Conservation (phyloP, 768 basidiomycete genomes). For the Rhodosporidiobolus sp. region DNA sequence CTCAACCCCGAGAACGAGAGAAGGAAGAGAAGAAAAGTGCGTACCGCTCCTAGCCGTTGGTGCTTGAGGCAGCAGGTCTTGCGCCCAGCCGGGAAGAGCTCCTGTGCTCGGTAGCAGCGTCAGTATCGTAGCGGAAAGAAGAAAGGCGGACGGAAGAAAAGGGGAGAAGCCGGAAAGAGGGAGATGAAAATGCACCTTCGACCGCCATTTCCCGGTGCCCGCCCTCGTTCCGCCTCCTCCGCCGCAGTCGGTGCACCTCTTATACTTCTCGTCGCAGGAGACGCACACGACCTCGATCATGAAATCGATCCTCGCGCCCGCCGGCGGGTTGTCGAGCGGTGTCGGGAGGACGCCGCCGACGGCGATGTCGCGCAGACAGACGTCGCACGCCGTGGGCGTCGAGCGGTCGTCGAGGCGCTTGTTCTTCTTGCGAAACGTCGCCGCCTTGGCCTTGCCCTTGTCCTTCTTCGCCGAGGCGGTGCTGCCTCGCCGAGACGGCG, state of each 20-base stretch:
- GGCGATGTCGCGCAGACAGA: conserved; percentile 30
- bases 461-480: not conserved
- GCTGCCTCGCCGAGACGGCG: too few species aligned
- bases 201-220: conserved; percentile 50
- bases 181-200: conserved; percentile 29
- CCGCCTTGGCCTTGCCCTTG: not conserved
- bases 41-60: conserved; percentile 36
- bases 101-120: too few species aligned
- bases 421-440: conserved; percentile 26
- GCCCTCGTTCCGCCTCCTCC: conserved; percentile 47
- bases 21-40: not conserved
- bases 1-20: not conserved
- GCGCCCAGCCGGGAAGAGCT: conserved; percentile 48
- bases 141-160: not conserved
- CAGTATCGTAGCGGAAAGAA: too few species aligned
- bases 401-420: conserved; percentile 13
- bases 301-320: conserved; percentile 11
- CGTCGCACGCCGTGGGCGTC: conserved; percentile 23
- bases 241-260: conserved; percentile 42
- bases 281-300: conserved; percentile 30
- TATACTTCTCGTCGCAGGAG: conserved; percentile 22
- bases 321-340: conserved; percentile 7
- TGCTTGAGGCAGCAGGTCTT: conserved; percentile 48
- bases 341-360: conserved; percentile 26
- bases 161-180: too few species aligned